Conservation (phyloP, 1,139 yeast genomes). For the Blastobotrys malaysiensis region DNA sequence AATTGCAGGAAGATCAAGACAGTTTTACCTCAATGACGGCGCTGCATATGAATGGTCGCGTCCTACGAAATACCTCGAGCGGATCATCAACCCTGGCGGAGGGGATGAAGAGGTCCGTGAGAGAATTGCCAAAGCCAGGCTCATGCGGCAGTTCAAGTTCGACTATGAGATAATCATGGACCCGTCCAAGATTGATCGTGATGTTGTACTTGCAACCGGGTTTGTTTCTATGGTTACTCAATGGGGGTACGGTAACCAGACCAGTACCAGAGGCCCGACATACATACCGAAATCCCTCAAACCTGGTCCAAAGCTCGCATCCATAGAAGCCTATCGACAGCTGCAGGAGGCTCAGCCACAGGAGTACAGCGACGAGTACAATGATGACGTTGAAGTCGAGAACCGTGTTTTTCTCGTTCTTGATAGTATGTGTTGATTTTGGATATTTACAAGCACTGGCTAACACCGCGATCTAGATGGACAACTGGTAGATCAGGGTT, state of each 20-base stretch:
- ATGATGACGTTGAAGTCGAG: constrained; percentile 31
- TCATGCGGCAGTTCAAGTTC: constrained; percentile 53
- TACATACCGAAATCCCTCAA: constrained; percentile 19
- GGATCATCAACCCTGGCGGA: constrained; percentile 49
- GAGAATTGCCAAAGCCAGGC: constrained; percentile 49
- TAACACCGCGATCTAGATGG: not conserved
- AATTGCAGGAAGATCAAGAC: constrained; percentile 32
- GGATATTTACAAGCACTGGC: not conserved
- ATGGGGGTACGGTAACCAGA: constrained; percentile 54
- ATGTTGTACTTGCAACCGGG: constrained; percentile 51
- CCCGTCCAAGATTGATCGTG: constrained; percentile 42
- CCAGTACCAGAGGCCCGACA: constrained; percentile 53
- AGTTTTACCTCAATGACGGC: constrained; percentile 48
- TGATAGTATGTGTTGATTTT: constrained; percentile 1
- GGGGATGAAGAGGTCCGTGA: constrained; percentile 50
- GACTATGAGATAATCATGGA: constrained; percentile 56
- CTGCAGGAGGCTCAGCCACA: constrained; percentile 92
- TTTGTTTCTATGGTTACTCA: constrained; percentile 58
- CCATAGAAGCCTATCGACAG: constrained; percentile 34
- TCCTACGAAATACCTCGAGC: constrained; percentile 47
- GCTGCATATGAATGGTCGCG: constrained; percentile 51
- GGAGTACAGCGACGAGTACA: constrained; percentile 33
- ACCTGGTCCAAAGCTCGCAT: not conserved
- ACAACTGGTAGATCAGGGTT: not conserved
- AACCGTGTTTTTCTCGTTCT: constrained; percentile 12